A percentile compares a stretch with the other conserved stretches of the same genome.
These are phyloP conservation scores for Hemileccinum impolitum DNA, from an alignment of 768 basidiomycete species.

Conservation along the genomic window DNA sequence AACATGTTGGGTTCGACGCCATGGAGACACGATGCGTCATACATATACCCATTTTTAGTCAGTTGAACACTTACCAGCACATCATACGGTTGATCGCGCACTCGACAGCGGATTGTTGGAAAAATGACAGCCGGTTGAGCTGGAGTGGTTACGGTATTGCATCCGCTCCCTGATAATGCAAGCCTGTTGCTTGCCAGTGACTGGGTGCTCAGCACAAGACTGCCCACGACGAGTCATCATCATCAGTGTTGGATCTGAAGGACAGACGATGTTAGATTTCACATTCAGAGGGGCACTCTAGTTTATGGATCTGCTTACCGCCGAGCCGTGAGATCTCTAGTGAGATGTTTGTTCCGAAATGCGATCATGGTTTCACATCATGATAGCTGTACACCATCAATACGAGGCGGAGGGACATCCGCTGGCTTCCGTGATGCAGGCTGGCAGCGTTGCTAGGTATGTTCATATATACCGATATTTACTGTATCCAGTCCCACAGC, in stretches of 20 bases:
- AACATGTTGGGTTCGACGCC: no score
- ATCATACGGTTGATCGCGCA: not conserved
- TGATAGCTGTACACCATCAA: conserved; percentile 19
- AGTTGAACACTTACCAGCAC: not conserved
- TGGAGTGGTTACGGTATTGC: not conserved
- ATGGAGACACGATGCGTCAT: no score
- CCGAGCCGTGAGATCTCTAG: not conserved
- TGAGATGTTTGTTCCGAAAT: not conserved
- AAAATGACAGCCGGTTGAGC: not conserved
- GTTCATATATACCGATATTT: not conserved
- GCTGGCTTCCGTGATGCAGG: conserved; percentile 17
- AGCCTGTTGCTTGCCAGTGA: no score
- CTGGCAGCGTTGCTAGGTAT: conserved; percentile 1
- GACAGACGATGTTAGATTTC: no score
- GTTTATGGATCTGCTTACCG: no score
- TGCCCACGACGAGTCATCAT: no score
- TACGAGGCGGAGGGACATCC: no score
- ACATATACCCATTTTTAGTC: not conserved
- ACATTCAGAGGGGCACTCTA: no score
- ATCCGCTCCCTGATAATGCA: no score
- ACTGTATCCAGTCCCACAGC: not conserved
- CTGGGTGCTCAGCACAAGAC: no score
- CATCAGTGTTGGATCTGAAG: no score
- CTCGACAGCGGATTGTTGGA: not conserved
- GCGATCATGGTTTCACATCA: not conserved